Evolutionary conservation across 1,284 basidiomycete genomes (phyloP), one percentile per base, ranked within the genome.

Genomic region (Cystobasidium pallidum): DNA sequence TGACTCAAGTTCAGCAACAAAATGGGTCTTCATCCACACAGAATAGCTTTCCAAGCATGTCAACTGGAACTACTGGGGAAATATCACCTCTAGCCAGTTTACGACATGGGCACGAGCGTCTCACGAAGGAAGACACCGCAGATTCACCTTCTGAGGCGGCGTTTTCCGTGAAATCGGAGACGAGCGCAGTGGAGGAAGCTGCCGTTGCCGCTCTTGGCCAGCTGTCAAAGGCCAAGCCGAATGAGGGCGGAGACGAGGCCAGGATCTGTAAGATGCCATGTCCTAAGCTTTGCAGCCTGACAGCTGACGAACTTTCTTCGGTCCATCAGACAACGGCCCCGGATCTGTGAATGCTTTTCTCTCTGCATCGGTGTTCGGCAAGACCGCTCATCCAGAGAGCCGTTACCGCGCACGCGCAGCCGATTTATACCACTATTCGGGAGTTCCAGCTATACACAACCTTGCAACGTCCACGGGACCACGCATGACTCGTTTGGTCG

Each of bases 281-380:
- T 13, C 36, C 36, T 7, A 39, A 13, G 13, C 7, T 39, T 7
- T 13, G 13, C 36, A 13, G 36, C 36, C 43, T 45, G 43, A 45
- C 43, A 15, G 43, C 43, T 45, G n/a, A 15, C 15, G 4, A 19
- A 15, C 15, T 17, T 19, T 45, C 11, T 15, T 15, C 24, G n/a
- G n/a, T n/a, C n/a, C n/a, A n/a, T n/a, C 30, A 70, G 67, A 71
- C 28, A 71, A 61, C 24, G 68, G 68, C 15, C 68, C 68, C 10
- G 68, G 68, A 17, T 64, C 49, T 34, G 59, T 64, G 8, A 55
- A 34, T 15, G 68, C 59, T 11, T 71, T 71, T 26, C 28, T 71
- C 7, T 52, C n/a, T 41, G 59, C 59, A 26, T 63, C 68, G 6
- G 68, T 28, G 15, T 58, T 63, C 32, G 57, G 28, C 21, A 36